These are phyloP conservation scores for Aureobasidium sp. DNA, from an alignment of 2,329 filamentous ascomycete species.

Conservation along the genomic window DNA sequence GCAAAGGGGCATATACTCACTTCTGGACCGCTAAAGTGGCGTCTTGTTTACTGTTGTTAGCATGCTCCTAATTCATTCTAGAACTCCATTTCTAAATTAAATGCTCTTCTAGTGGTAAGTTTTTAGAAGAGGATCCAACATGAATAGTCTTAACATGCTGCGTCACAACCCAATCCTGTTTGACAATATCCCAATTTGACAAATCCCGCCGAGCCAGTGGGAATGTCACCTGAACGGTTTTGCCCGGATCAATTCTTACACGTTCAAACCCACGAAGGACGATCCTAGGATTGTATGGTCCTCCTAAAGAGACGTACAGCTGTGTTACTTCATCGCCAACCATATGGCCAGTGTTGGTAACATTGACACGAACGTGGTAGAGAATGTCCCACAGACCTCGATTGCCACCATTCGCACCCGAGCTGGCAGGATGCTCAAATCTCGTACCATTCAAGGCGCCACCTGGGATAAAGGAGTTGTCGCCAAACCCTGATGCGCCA, in stretches of 20 bases:
- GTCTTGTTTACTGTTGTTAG: too few species aligned
- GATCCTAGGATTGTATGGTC: slow-evolving; percentile 55
- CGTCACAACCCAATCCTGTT: slow-evolving; percentile 71
- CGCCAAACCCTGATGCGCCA: slow-evolving; percentile 53
- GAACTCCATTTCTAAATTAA: too few species aligned
- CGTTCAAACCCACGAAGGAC: slow-evolving; percentile 73
- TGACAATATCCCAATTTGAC: slow-evolving; percentile 70
- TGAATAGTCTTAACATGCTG: slow-evolving; percentile 49
- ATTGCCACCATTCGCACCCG: slow-evolving; percentile 56
- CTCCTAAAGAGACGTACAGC: slow-evolving; percentile 71
- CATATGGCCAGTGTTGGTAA: slow-evolving; percentile 61
- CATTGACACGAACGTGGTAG: slow-evolving; percentile 57
- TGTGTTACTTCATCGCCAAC: slow-evolving; percentile 64
- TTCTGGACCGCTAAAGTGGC: too few species aligned
- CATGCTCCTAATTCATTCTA: too few species aligned
- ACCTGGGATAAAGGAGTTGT: slow-evolving; percentile 53
- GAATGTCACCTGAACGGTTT: slow-evolving; percentile 56
- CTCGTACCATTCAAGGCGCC: slow-evolving; percentile 49
- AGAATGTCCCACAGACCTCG: slow-evolving; percentile 58
- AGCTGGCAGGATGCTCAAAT: slow-evolving; percentile 53
- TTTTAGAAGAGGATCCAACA: slow-evolving; percentile 52
- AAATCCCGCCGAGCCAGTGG: slow-evolving; percentile 69
- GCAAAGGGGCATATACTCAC: too few species aligned
- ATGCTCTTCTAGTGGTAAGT: slow-evolving; percentile 48
- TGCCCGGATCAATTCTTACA: slow-evolving; percentile 59